Percentiles rank a stretch among this genome's conserved stretches.
These are phyloP conservation scores for Polychaeton citri DNA, from an alignment of 2,329 filamentous ascomycete genomes.

Conservation along the genomic window DNA sequence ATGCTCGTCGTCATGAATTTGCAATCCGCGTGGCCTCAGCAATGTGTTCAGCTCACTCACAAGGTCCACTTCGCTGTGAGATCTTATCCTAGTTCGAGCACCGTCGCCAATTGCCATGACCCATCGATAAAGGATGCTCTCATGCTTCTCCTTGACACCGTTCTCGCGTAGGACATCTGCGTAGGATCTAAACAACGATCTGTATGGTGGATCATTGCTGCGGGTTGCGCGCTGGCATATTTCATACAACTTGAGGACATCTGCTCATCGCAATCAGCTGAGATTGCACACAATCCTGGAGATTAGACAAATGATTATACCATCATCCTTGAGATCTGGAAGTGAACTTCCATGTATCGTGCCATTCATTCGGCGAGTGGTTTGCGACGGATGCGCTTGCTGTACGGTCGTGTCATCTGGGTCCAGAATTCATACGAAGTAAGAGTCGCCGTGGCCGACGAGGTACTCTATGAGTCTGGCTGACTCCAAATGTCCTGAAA, in stretches of 20 bases:
- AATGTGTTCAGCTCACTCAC: conserved; percentile 14
- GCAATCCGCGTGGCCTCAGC: conserved; percentile 13
- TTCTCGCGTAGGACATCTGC: conserved; percentile 59
- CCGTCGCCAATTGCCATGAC: conserved; percentile 62
- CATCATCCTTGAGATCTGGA: conserved; percentile 27
- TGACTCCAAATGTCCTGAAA: no score
- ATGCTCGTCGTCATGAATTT: conserved; percentile 9
- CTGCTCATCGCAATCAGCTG: no score
- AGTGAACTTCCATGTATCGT: conserved; percentile 20
- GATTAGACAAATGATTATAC: conserved; percentile 13
- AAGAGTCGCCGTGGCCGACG: no score
- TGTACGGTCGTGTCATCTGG: conserved; percentile 22
- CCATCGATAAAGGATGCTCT: conserved; percentile 63
- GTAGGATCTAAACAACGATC: conserved; percentile 70
- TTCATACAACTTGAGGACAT: conserved; percentile 64
- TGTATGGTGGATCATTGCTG: conserved; percentile 53
- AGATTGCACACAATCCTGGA: background rate
- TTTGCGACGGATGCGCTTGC: conserved; percentile 23
- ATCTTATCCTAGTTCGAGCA: conserved; percentile 14
- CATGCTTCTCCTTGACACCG: conserved; percentile 58
- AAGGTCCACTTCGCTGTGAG: conserved; percentile 10
- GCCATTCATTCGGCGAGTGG: conserved; percentile 9
- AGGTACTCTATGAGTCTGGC: no score
- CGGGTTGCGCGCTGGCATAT: conserved; percentile 62
- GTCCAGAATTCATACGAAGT: conserved; percentile 5